Evolutionary conservation across 2,329 filamentous ascomycete genomes (phyloP).

Genomic region (Talaromyces islandicus): DNA sequence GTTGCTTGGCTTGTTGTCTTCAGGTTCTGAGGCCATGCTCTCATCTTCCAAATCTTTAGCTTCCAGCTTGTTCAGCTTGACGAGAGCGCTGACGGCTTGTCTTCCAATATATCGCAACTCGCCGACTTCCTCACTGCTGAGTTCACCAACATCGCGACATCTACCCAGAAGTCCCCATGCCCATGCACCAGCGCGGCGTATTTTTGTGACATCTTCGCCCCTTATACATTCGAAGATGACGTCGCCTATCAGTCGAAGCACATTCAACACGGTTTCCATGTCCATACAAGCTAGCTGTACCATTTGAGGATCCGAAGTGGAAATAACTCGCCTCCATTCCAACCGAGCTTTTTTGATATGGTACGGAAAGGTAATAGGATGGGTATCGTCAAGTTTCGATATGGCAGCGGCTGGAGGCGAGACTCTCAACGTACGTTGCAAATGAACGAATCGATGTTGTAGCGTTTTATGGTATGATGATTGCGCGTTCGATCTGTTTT

Average conservation of each 20-base stretch:
- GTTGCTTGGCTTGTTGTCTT: constrained; percentile 2
- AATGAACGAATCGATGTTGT: constrained; percentile 56
- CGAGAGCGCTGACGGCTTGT: constrained; percentile 54
- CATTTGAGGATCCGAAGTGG: constrained; percentile 41
- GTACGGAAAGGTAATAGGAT: constrained; percentile 49
- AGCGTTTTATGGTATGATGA: constrained; percentile 64
- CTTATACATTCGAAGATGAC: constrained; percentile 60
- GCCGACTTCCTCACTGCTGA: constrained; percentile 69
- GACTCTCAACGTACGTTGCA: constrained; percentile 57
- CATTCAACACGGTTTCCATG: constrained; percentile 58
- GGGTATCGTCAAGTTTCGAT: constrained; percentile 47
- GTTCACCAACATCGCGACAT: constrained; percentile 66
- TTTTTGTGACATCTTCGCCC: constrained; percentile 53
- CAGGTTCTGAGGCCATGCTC: constrained; percentile 17
- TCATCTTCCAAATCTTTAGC: constrained; percentile 28
- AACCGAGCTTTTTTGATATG: constrained; percentile 48
- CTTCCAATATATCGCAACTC: constrained; percentile 74
- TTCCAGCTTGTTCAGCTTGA: constrained; percentile 41
- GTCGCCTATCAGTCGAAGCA: constrained; percentile 55
- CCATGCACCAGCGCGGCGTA: constrained; percentile 70
- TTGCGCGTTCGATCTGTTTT: constrained; percentile 45
- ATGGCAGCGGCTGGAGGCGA: constrained; percentile 50
- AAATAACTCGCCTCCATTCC: constrained; percentile 48
- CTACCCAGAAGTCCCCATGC: constrained; percentile 75
- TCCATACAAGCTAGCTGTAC: constrained; percentile 48